A percentile compares a stretch with the other conserved stretches of the same genome.
Evolutionary conservation across 2,329 filamentous ascomycete genomes (phyloP).

Genomic region (Hansfordia pulvinata): DNA sequence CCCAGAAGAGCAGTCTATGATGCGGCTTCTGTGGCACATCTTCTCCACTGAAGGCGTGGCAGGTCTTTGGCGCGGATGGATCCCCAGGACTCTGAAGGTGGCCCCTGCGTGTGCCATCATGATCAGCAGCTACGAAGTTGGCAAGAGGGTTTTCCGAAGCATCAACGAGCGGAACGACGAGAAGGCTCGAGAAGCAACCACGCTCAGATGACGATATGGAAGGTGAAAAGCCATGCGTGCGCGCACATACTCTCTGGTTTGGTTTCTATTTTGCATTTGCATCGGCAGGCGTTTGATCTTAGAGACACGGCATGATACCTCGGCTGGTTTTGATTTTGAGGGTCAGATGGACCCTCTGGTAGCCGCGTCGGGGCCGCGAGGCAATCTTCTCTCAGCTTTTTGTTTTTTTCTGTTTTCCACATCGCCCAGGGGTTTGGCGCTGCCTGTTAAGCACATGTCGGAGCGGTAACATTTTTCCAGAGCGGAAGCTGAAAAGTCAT

Average conservation of each 20-base stretch:
- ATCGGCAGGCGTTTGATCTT: conserved; percentile 1
- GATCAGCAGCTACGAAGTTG: conserved; percentile 96
- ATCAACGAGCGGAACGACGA: conserved; percentile 46
- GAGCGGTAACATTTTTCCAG: too few species aligned
- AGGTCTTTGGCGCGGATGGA: conserved; percentile 85
- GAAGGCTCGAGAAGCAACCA: conserved; percentile 6
- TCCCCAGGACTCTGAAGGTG: conserved; percentile 82
- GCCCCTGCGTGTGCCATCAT: conserved; percentile 96
- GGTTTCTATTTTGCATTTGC: conserved; percentile 3
- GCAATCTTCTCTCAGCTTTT: too few species aligned
- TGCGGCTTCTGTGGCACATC: conserved; percentile 78
- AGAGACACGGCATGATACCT: too few species aligned
- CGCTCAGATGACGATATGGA: too few species aligned
- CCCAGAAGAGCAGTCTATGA: conserved; percentile 69
- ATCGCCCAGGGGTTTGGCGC: too few species aligned
- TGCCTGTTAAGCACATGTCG: too few species aligned
- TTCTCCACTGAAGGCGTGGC: conserved; percentile 69
- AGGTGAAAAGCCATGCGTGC: too few species aligned
- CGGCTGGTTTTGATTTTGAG: conserved; percentile 1
- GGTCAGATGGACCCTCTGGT: background rate
- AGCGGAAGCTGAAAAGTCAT: too few species aligned
- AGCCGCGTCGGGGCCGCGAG: too few species aligned
- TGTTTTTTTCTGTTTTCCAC: too few species aligned
- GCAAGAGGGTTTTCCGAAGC: conserved; percentile 72
- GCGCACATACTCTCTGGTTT: background rate